Base-by-base conservation (phyloP, 371 early-diverging fungal genomes). In the Mortierella sp. region DNA sequence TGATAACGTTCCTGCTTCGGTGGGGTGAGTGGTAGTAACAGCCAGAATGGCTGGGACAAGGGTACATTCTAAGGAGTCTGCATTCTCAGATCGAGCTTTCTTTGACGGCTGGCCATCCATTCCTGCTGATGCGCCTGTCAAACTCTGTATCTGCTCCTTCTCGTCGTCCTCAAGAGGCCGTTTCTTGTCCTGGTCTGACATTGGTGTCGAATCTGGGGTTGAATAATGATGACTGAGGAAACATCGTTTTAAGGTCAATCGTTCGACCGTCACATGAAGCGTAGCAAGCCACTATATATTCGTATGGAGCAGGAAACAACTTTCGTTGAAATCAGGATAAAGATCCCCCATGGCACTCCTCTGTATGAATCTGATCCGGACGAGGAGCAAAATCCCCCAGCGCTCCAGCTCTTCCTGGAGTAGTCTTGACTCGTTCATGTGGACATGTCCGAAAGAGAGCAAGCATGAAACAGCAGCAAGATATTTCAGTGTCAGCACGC, bases 121-220 rank as follows among this genome's bases (percentile, higher is more conserved):
- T 15, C 48, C 27, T 28, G 32, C 51, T 17, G 51, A n/a, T 6
- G 51, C 51, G 15, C n/a, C n/a, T 28, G 32, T 23, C 14, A 41
- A 5, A 2, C 12, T 19, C 6, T 42, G 11, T 48, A 34, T 32
- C 31, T 19, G 7, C 6, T 28, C 30, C 24, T 43, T 52, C 23
- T 31, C 53, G 21, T 57, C 55, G 11, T 55, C 61, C 4, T 62
- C 62, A 19, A 55, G 47, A 2, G 63, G 64, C 30, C 73, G 30
- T 48, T 73, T 73, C 48, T 26, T 54, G 31, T 57, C 62, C 30
- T 51, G 42, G 17, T 56, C 67, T 14, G 67, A 56, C 66, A 72
- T 72, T 49, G 14, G 7, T 23, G 19, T 15, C 37, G 50, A 34
- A n/a, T 21, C n/a, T 23, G 37, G n/a, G 26, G 19, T 15, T 19